These are phyloP conservation scores for Diplodia sapinea DNA, from an alignment of 2,329 filamentous ascomycete species.

Conservation along the genomic window DNA sequence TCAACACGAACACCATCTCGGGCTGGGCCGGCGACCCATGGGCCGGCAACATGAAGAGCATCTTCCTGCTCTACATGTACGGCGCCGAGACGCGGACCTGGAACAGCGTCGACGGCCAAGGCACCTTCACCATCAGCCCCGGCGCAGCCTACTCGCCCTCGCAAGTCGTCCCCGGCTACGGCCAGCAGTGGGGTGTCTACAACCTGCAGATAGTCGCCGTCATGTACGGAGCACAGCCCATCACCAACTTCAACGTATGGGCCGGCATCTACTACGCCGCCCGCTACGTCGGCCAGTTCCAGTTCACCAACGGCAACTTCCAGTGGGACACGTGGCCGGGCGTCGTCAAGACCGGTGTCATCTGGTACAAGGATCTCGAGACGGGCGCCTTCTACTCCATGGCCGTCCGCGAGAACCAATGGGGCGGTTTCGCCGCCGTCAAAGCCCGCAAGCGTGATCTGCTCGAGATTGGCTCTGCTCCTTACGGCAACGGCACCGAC, in stretches of 20 bases:
- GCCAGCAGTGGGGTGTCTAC: background rate
- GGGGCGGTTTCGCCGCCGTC: background rate
- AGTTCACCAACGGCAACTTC: conserved; percentile 18
- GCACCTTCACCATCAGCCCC: conserved; percentile 5
- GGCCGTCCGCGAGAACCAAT: conserved; percentile 2
- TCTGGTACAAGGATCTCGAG: conserved; percentile 21
- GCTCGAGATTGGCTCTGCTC: background rate
- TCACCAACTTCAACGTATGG: conserved; percentile 5
- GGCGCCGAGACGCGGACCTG: conserved; percentile 17
- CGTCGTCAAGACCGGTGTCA: conserved; percentile 12
- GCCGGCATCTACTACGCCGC: background rate
- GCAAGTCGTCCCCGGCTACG: background rate
- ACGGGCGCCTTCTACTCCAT: conserved; percentile 16
- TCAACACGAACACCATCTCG: conserved; percentile 3
- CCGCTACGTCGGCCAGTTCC: background rate
- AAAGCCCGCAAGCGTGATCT: background rate
- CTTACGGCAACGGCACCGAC: conserved; percentile 10
- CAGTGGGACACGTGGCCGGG: conserved; percentile 10
- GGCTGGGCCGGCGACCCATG: background rate
- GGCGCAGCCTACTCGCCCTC: background rate
- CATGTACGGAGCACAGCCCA: background rate
- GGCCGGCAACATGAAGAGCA: conserved; percentile 3
- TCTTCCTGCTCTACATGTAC: conserved; percentile 25
- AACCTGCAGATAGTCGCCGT: background rate
- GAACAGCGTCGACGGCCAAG: background rate